Base-by-base conservation (phyloP, 306 rosid species). In the Quercus robur region DNA sequence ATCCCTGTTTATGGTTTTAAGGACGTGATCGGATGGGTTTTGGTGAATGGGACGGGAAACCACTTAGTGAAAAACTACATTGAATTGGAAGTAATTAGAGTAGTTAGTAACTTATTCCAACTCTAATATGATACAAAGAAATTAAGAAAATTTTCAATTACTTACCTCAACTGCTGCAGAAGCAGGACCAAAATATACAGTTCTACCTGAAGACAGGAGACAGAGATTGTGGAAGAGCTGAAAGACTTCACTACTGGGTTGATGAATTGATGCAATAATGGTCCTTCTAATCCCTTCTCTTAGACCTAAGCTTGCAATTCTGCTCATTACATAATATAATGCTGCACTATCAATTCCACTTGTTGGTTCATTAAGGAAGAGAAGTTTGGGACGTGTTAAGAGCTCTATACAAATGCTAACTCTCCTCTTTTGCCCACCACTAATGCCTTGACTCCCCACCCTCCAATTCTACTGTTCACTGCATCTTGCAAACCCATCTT, bases 311-410 rank as follows among this genome's bases (percentile, higher is more conserved):
- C 76, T 54, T 0, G 92, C 85, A 17, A 93, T 87, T 81, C 91
- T 84, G 20, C 86, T 88, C 91, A 93, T 87, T 2, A 92, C 97
- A 77, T 88, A 79, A 66, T 81, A 90, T 20, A 91, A 93, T 18
- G 94, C 91, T 3, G 97, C 96, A 59, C 97, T 89, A 35, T 90
- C 97, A 28, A 90, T 88, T 35, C 97, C 94, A 51, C 96, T 86
- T 0, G 97, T 89, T 0, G 97, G 96, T 73, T 93, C 96, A 33
- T 90, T 96, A 51, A 93, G 89, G 78, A 93, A 93, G 11, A 93
- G 89, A 62, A 93, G 94, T 18, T 80, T 85, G 0, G 94, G 90
- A 6, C 62, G 80, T 18, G 94, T 86, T 26, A 93, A 75, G 52
- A 89, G 85, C 86, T 90, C 96, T 15, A 89, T 88, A 79, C 96